Base-by-base conservation (phyloP, 257 asterid genomes). In the Oldenlandia corymbosa region DNA sequence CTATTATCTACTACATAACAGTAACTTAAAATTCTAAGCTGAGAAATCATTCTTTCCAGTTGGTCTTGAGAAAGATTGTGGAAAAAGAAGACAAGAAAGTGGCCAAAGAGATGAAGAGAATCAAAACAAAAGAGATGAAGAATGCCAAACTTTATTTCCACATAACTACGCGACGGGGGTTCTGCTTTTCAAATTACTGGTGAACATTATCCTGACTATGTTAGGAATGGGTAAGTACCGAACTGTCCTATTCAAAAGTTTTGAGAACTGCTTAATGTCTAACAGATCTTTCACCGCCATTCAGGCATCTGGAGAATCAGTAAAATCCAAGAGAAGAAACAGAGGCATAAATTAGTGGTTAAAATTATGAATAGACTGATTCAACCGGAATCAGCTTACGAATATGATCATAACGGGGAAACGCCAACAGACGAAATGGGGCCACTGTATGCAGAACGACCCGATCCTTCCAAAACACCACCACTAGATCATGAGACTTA, bases 231-330 rank as follows among this genome's bases (percentile, higher is more conserved):
- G 79, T 75, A 61, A 70, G 79, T 46, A 62, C 61, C 26, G 10
- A 31, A 24, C 48, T 41, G 16, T n/a, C n/a, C n/a, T n/a, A n/a
- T n/a, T n/a, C n/a, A n/a, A n/a, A n/a, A n/a, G 27, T 49, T 37
- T 41, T 64, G 57, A 1, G 30, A 24, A 12, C 8, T 23, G 23
- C n/a, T 42, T 7, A 13, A 30, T 24, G 10, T 45, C 36, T 59
- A 39, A 59, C 34, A 26, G 23, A 60, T 60, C 8, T 30, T 43
- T 16, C 26, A 16, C 23, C 26, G 46, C n/a, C 36, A 65, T 51
- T 62, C 71, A 83, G 88, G 86, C 27, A 60, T 75, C 48, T 1
- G 36, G 53, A 71, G 71, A 70, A 75, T 73, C 8, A 66, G 58
- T 46, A 80, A 68, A 66, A 46, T 83, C 14, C n/a, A 50, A 58